Conservation (phyloP, 140 eudicot species). For the Anethum foeniculum region DNA sequence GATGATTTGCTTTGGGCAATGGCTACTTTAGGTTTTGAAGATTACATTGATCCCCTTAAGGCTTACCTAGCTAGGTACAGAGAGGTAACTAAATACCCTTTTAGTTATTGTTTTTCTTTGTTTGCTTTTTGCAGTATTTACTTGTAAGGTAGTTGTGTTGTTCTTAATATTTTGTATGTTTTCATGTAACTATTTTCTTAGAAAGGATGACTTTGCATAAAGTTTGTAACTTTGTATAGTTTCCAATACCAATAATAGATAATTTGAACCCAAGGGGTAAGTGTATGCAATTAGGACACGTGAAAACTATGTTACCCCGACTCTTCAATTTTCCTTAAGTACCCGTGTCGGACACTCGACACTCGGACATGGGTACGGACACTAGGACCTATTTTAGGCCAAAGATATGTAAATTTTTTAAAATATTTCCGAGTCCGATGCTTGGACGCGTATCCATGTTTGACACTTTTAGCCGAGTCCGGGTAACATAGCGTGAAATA, state of each 20-base stretch:
- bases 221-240: not conserved
- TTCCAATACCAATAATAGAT: not conserved
- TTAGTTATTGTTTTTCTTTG: not conserved
- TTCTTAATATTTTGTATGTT: not conserved
- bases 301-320: not conserved
- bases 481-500: not conserved
- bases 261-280: not conserved
- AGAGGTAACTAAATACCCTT: conserved; percentile 43
- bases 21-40: conserved; percentile 88
- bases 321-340: too few species aligned
- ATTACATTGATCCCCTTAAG: conserved; percentile 77
- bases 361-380: too few species aligned
- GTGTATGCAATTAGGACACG: not conserved
- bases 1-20: conserved; percentile 90
- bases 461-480: too few species aligned
- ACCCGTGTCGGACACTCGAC: too few species aligned
- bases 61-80: conserved; percentile 66
- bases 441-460: too few species aligned
- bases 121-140: not conserved
- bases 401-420: too few species aligned
- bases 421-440: too few species aligned
- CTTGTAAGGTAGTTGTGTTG: not conserved
- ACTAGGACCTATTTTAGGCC: too few species aligned
- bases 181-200: not conserved
- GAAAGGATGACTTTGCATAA: not conserved